Evolutionary conservation across 352 stramenopile species (phyloP).

Genomic region (Hyphochytrium catenoides): DNA sequence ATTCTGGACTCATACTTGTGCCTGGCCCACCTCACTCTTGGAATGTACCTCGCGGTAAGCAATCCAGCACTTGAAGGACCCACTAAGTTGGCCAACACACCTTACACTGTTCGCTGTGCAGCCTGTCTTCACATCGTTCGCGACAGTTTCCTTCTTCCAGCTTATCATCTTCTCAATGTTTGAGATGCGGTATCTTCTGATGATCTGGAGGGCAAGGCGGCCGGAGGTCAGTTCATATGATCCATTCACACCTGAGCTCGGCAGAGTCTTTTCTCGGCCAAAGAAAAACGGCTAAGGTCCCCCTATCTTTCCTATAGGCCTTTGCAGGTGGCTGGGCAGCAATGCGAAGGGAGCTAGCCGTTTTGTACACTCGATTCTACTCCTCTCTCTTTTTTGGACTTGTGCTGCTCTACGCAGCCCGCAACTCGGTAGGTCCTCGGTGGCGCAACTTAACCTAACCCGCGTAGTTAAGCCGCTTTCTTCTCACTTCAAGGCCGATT

Average conservation of each 20-base stretch:
- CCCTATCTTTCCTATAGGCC: too few species aligned
- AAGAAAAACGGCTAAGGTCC: too few species aligned
- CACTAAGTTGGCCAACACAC: constrained; percentile 1
- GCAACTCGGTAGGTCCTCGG: too few species aligned
- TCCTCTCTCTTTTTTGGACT: constrained; percentile 65
- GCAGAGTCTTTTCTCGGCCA: too few species aligned
- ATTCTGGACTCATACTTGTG: constrained; percentile 84
- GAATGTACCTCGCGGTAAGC: constrained; percentile 47
- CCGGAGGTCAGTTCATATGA: too few species aligned
- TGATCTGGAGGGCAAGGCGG: constrained; percentile 83
- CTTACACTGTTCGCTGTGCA: constrained; percentile 19
- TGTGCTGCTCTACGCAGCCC: constrained; percentile 75
- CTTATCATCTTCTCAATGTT: constrained; percentile 95
- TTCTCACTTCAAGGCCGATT: too few species aligned
- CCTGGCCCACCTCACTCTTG: constrained; percentile 80
- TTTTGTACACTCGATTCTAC: constrained; percentile 89
- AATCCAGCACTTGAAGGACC: background rate
- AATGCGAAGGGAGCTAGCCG: constrained; percentile 70
- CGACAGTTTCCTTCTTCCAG: constrained; percentile 89
- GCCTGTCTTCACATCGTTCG: constrained; percentile 87
- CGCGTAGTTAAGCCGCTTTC: too few species aligned
- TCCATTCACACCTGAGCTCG: too few species aligned
- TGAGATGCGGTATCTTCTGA: constrained; percentile 93
- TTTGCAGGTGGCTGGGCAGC: constrained; percentile 60
- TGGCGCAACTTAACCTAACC: too few species aligned